These are phyloP conservation scores for Suhomyces guaymorum DNA, from an alignment of 1,139 yeast genomes.

Conservation along the genomic window DNA sequence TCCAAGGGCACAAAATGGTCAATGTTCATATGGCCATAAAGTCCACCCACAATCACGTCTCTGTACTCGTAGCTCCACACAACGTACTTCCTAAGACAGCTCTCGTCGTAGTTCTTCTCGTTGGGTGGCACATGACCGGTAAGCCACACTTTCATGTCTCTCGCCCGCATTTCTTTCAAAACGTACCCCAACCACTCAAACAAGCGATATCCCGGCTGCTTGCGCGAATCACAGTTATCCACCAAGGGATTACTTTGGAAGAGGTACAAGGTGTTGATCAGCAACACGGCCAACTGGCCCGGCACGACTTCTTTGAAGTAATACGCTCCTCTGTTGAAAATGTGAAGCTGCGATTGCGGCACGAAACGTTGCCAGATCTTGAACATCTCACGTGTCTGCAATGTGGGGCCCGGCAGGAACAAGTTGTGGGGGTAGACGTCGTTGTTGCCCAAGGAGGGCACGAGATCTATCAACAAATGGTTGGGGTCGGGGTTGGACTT, in stretches of 20 bases:
- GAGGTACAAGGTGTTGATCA: slow-evolving; percentile 74
- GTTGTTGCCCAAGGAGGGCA: slow-evolving; percentile 81
- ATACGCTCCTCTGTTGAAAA: slow-evolving; percentile 74
- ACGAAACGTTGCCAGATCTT: slow-evolving; percentile 71
- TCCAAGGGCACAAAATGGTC: slow-evolving; percentile 83
- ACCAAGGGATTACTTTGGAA: slow-evolving; percentile 79
- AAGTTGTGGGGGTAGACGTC: slow-evolving; percentile 88
- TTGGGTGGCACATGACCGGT: slow-evolving; percentile 89
- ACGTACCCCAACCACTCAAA: slow-evolving; percentile 78
- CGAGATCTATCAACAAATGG: slow-evolving; percentile 48
- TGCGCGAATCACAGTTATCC: slow-evolving; percentile 70
- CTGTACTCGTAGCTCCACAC: slow-evolving; percentile 80
- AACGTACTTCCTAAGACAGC: slow-evolving; percentile 72
- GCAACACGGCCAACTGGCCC: slow-evolving; percentile 69
- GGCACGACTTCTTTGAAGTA: slow-evolving; percentile 78
- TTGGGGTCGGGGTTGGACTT: slow-evolving; percentile 40
- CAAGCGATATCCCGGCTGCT: slow-evolving; percentile 77
- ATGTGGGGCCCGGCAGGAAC: slow-evolving; percentile 81
- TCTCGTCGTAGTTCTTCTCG: slow-evolving; percentile 68
- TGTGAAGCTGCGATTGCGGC: slow-evolving; percentile 77
- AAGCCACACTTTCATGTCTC: slow-evolving; percentile 83
- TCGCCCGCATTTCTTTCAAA: slow-evolving; percentile 67
- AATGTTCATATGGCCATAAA: slow-evolving; percentile 86
- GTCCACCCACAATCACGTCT: slow-evolving; percentile 78
- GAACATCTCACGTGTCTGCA: slow-evolving; percentile 75